Percentiles rank a stretch among this genome's conserved stretches.
Conservation (phyloP, 2,329 filamentous ascomycete genomes). For the Magnaporthiopsis incrustans region DNA sequence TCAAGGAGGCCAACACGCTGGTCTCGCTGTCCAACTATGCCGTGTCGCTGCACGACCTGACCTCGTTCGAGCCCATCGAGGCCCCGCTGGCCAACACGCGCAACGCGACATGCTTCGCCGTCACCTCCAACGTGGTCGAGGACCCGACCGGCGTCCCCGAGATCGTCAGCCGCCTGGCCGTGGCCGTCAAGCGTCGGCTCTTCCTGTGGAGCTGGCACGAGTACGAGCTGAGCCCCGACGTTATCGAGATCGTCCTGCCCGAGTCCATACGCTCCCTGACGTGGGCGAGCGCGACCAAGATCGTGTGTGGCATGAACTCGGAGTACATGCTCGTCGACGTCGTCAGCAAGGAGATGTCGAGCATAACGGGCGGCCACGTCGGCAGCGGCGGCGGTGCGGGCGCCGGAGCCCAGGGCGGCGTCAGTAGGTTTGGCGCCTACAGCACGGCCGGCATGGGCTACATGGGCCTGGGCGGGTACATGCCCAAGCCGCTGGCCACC, state of each 20-base stretch:
- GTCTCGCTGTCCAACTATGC: conserved; percentile 86
- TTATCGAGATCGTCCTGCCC: conserved; percentile 67
- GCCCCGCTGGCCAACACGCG: conserved; percentile 69
- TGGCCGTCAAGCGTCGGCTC: conserved; percentile 85
- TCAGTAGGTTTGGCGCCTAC: conserved; percentile 70
- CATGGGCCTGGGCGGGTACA: conserved; percentile 87
- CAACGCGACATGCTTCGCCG: conserved; percentile 82
- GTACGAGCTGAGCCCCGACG: conserved; percentile 72
- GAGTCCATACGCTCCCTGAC: conserved; percentile 83
- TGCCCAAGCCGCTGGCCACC: conserved; percentile 81
- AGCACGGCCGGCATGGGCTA: conserved; percentile 89
- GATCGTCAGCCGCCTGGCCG: conserved; percentile 84
- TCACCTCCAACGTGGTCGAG: conserved; percentile 92
- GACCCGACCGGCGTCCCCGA: conserved; percentile 85
- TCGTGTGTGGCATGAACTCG: conserved; percentile 85
- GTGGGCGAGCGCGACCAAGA: conserved; percentile 79
- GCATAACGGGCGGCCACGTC: conserved; percentile 71
- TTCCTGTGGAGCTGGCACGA: conserved; percentile 95
- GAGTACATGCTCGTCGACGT: conserved; percentile 88
- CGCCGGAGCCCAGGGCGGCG: conserved; percentile 44
- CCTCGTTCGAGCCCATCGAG: conserved; percentile 75
- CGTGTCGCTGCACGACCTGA: conserved; percentile 82
- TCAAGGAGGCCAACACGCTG: conserved; percentile 89
- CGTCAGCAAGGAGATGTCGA: conserved; percentile 61
- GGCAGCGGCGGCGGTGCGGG: conserved; percentile 42